Evolutionary conservation across 2,329 filamentous ascomycete genomes (phyloP).

Genomic region (Apiospora hydei): DNA sequence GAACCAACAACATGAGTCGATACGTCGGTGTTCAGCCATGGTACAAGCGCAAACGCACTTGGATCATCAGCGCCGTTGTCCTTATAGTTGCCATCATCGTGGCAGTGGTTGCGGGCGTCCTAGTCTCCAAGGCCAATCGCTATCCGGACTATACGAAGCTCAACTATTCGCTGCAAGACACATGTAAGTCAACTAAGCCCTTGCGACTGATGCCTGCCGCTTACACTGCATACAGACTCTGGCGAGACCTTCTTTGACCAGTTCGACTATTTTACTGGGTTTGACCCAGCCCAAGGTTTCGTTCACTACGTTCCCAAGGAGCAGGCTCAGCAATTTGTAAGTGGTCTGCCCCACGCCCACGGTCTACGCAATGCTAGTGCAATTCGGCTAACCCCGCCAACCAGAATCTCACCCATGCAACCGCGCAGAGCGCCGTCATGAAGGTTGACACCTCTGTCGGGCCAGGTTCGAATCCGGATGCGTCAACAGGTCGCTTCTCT

Average conservation of each 20-base stretch:
- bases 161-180: slow-evolving; percentile 56
- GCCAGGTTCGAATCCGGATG: slow-evolving; percentile 53
- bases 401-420: slow-evolving; percentile 70
- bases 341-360: slow-evolving; percentile 27
- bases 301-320: slow-evolving; percentile 60
- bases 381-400: slow-evolving; percentile 23
- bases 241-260: slow-evolving; percentile 61
- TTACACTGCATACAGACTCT: slow-evolving; percentile 47
- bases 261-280: slow-evolving; percentile 60
- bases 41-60: slow-evolving; percentile 61
- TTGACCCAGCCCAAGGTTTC: slow-evolving; percentile 58
- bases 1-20: slow-evolving; percentile 36
- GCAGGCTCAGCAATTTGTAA: slow-evolving; percentile 52
- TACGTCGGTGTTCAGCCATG: slow-evolving; percentile 41
- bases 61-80: slow-evolving; percentile 50
- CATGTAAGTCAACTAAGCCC: slow-evolving; percentile 49
- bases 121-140: slow-evolving; percentile 47
- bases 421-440: slow-evolving; percentile 59
- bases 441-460: slow-evolving; percentile 67
- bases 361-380: slow-evolving; percentile 1
- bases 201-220: neutral
- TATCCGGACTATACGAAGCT: slow-evolving; percentile 59
- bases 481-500: slow-evolving; percentile 66
- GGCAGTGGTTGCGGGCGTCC: slow-evolving; percentile 55
- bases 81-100: slow-evolving; percentile 53